Conservation (phyloP, 495 filamentous ascomycete genomes). For the Alectoria sarmentosa region DNA sequence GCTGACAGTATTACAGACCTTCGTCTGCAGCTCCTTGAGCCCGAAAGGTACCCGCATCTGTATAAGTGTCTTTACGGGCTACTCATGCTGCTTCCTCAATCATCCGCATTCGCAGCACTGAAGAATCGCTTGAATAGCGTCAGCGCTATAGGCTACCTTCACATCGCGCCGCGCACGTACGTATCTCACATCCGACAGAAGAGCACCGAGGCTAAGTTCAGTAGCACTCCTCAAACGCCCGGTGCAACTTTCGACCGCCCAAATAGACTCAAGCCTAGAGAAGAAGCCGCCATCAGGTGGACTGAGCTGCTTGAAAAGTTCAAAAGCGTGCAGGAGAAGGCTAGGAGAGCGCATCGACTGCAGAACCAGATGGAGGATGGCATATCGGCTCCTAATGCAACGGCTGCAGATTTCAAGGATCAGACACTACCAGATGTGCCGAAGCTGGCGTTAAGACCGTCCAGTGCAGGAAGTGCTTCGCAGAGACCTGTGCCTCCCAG, state of each 20-base stretch:
- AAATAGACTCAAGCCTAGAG: slow-evolving; percentile 73
- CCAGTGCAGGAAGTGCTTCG: slow-evolving; percentile 34
- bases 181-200: slow-evolving; percentile 40
- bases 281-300: slow-evolving; percentile 84
- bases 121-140: slow-evolving; percentile 97
- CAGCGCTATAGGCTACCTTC: slow-evolving; percentile 91
- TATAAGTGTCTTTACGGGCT: slow-evolving; percentile 99
- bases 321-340: slow-evolving; percentile 76
- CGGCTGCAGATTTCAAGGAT: slow-evolving; percentile 38
- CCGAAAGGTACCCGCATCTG: slow-evolving; percentile 88
- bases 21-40: slow-evolving; percentile 94
- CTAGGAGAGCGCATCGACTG: slow-evolving; percentile 46
- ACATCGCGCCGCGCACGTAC: slow-evolving; percentile 76
- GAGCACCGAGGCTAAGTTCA: slow-evolving; percentile 24
- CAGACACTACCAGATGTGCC: slow-evolving; percentile 37
- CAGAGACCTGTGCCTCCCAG: slow-evolving; percentile 41
- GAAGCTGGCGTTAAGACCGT: slow-evolving; percentile 28
- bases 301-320: slow-evolving; percentile 95
- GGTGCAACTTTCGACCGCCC: slow-evolving; percentile 54
- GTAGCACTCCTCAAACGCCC: slow-evolving; percentile 26
- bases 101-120: slow-evolving; percentile 89
- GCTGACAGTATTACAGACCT: slow-evolving; percentile 53
- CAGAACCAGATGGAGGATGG: slow-evolving; percentile 26
- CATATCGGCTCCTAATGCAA: slow-evolving; percentile 22
- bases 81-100: slow-evolving; percentile 96